A percentile compares a stretch with the other conserved stretches of the same genome.
Conservation (phyloP, 495 filamentous ascomycete genomes). For the Venustampulla echinocandica region DNA sequence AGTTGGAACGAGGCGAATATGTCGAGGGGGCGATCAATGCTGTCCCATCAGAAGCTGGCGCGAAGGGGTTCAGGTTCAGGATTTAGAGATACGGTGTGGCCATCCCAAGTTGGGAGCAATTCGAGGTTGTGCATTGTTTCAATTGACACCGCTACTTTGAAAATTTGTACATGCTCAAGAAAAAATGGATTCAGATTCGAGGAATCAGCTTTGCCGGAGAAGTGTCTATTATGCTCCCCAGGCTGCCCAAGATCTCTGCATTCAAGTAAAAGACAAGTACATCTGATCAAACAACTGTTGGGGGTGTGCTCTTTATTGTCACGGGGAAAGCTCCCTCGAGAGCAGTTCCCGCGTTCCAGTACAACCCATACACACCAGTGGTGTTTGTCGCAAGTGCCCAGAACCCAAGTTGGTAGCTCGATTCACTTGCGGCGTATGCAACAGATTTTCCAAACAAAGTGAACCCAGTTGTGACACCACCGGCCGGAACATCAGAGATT, state of each 20-base stretch:
- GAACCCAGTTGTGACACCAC: slow-evolving; percentile 10
- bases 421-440: slow-evolving; percentile 11
- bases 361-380: slow-evolving; percentile 5
- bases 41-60: slow-evolving; percentile 44
- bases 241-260: too few relatives aligned
- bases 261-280: too few relatives aligned
- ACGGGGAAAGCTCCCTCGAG: slow-evolving; percentile 5
- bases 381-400: slow-evolving; percentile 6
- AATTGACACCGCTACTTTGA: too few relatives aligned
- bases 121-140: background rate
- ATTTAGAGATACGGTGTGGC: slow-evolving; percentile 26
- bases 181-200: too few relatives aligned
- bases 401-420: slow-evolving; percentile 7
- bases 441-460: slow-evolving; percentile 14
- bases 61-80: slow-evolving; percentile 57
- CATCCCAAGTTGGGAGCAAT: too few relatives aligned
- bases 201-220: too few relatives aligned
- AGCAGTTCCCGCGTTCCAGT: background rate
- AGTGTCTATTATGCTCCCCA: too few relatives aligned
- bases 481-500: slow-evolving; percentile 5
- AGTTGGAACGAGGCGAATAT: slow-evolving; percentile 49
- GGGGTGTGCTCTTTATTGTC: slow-evolving; percentile 2
- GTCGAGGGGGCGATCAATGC: slow-evolving; percentile 38
- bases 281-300: background rate
- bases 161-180: too few relatives aligned